These are phyloP conservation scores for Aspergillus terreus DNA, from an alignment of 2,329 filamentous ascomycete species.

Conservation along the genomic window DNA sequence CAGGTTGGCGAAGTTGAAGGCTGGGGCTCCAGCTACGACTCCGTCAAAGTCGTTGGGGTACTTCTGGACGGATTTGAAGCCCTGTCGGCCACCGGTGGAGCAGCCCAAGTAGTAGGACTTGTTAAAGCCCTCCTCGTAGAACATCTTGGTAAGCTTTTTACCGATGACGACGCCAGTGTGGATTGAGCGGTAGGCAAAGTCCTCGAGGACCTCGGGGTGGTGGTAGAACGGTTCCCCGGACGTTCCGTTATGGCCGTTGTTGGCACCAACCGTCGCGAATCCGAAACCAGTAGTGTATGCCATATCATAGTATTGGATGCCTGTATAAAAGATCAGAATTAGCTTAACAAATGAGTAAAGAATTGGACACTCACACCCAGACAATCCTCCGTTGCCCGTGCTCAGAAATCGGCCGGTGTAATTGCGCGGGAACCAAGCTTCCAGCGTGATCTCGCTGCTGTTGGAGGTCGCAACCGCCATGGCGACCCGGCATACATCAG, in stretches of 20 bases:
- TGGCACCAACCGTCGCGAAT: constrained; percentile 47
- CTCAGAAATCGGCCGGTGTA: constrained; percentile 47
- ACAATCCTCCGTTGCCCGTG: constrained; percentile 49
- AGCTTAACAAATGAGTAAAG: too few species aligned
- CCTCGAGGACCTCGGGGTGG: constrained; percentile 44
- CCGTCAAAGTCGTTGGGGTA: constrained; percentile 59
- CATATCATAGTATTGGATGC: constrained; percentile 44
- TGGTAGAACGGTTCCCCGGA: constrained; percentile 46
- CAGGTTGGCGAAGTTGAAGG: constrained; percentile 46
- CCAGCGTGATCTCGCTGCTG: constrained; percentile 44
- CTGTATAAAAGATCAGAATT: constrained; percentile 16
- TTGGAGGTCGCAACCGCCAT: constrained; percentile 42
- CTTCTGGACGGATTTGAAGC: constrained; percentile 50
- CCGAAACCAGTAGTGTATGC: constrained; percentile 42
- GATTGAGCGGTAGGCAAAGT: constrained; percentile 47
- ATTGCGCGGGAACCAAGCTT: constrained; percentile 46
- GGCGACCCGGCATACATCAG: constrained; percentile 41
- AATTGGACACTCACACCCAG: constrained; percentile 38
- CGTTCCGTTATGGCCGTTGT: constrained; percentile 50
- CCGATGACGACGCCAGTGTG: constrained; percentile 44
- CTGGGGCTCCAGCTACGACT: constrained; percentile 47
- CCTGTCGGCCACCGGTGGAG: constrained; percentile 58
- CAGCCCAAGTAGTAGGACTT: constrained; percentile 50
- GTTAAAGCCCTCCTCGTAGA: constrained; percentile 43
- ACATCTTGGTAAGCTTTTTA: constrained; percentile 47